These are phyloP conservation scores for Prinsepia uniflora DNA, from an alignment of 306 rosid species.

Conservation along the genomic window DNA sequence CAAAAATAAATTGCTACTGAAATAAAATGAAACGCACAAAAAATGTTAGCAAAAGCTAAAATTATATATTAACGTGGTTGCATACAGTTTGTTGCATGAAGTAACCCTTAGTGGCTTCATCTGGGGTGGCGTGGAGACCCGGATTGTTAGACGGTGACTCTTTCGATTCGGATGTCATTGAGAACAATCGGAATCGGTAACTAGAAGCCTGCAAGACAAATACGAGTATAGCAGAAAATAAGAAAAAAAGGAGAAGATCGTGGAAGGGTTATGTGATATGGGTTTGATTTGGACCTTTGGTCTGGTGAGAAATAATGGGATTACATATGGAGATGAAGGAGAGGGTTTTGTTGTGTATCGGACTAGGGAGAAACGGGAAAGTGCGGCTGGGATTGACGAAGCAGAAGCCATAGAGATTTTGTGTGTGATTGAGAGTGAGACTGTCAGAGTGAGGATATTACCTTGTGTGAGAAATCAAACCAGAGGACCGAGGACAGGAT, in stretches of 20 bases:
- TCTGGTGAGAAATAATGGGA: conserved; percentile 32
- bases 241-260: neutral
- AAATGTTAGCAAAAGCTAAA: neutral
- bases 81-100: conserved; percentile 89
- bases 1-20: neutral
- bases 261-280: neutral
- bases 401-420: conserved; percentile 40
- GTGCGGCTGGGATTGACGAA: conserved; percentile 36
- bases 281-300: conserved; percentile 41
- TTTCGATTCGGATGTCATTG: conserved; percentile 72
- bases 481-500: neutral
- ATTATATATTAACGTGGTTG: neutral
- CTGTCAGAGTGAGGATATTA: neutral
- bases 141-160: conserved; percentile 73
- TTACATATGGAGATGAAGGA: conserved; percentile 16
- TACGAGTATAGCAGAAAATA: neutral
- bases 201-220: conserved; percentile 35
- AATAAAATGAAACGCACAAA: neutral
- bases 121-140: conserved; percentile 61
- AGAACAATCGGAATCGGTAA: conserved; percentile 41
- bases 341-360: conserved; percentile 34
- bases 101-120: conserved; percentile 80
- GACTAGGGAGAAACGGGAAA: conserved; percentile 37
- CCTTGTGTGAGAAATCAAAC: neutral
- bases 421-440: neutral